Evolutionary conservation across 805 yeast species (phyloP), one percentile per base, ranked within the genome.

Genomic region (Candida insectalens): DNA sequence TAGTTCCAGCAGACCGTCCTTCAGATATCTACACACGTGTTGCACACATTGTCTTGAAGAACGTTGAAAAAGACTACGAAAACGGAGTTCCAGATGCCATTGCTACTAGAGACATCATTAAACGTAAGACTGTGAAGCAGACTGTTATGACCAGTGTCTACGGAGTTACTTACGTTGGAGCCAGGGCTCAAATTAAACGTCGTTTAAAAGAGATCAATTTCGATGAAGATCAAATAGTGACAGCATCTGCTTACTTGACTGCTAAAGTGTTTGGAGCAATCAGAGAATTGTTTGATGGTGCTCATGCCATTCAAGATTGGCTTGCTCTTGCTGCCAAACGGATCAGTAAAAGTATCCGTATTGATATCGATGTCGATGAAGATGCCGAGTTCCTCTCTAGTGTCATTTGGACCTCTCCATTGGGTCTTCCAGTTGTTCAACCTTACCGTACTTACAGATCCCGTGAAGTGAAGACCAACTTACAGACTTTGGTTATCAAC

Each of bases 71-170:
- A 9, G 82, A 73, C 25, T 74, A 73, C 5, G 71, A 54, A 8
- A 57, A 60, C 2, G 82, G 77, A 7, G 65, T 71, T 39, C 68
- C 66, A 36, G 56, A 58, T 36, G 89, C 88, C 1, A 30, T 50
- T n/a, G 53, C 61, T 22, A 58, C 82, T 27, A 63, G 69, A 36
- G 82, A 77, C 33, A 69, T 75, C 39, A 71, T 89, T 37, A 70
- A 78, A 14, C 71, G 98, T 47, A 89, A 89, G 52, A 79, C 92
- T 30, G 95, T 92, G 25, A 89, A 89, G 53, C 98, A 89, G 55
- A 85, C 98, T 0, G 97, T 89, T 18, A 89, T 89, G 98, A 89
- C 98, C 0, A 88, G 87, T 49, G 98, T 89, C 25, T 89, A 89
- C 53, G 98, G 98, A 48, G 98, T 89, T 9, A 89, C 98, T 0